A percentile compares a stretch with the other conserved stretches of the same genome.
phyloP scores from a whole-genome alignment of 2,329 filamentous ascomycete species.

The Botrytis porri region DNA sequence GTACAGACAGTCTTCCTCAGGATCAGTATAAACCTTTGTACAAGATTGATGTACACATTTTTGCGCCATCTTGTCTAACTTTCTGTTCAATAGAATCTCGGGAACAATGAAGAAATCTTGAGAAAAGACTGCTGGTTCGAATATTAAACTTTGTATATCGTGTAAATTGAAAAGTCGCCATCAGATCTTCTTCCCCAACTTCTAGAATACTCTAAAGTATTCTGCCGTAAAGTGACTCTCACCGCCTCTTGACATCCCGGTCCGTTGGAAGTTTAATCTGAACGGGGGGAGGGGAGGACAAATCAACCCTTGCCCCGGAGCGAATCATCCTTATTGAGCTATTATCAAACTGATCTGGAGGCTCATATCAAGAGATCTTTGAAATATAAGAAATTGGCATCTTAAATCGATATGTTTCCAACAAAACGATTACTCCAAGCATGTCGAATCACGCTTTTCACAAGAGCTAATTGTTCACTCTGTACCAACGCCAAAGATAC shows the following conservation, averaged over 20 bases:
- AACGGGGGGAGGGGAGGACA: neutral
- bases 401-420: constrained; percentile 46
- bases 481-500: constrained; percentile 67
- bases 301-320: neutral
- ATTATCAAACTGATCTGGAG: neutral
- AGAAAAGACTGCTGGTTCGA: neutral
- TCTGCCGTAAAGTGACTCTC: neutral
- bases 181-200: neutral
- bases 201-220: constrained; percentile 19
- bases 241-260: neutral
- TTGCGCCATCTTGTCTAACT: constrained; percentile 44
- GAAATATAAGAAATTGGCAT: neutral
- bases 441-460: constrained; percentile 72
- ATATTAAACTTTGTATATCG: neutral
- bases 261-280: neutral
- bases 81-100: neutral
- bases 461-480: constrained; percentile 66
- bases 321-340: neutral
- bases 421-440: constrained; percentile 49
- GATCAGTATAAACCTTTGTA: constrained; percentile 80
- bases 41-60: constrained; percentile 98
- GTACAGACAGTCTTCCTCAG: constrained; percentile 81
- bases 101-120: neutral
- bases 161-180: neutral
- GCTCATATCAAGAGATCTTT: neutral